These are phyloP conservation scores for Polytolypa hystricis DNA, from an alignment of 2,329 filamentous ascomycete genomes.

Conservation along the genomic window DNA sequence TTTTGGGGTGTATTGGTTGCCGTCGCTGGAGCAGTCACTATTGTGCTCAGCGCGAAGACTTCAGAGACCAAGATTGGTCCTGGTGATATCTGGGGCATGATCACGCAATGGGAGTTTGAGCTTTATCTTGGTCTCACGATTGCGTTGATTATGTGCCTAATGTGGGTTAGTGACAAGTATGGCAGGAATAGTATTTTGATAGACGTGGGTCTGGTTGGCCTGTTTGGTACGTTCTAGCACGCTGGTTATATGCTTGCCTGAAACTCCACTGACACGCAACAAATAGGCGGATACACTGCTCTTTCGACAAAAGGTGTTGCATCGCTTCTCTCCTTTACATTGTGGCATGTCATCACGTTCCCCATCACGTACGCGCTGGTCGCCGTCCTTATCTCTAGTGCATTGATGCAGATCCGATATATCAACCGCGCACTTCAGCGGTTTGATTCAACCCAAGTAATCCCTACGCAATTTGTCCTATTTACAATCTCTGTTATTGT, in stretches of 20 bases:
- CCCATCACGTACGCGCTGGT: slow-evolving; percentile 85
- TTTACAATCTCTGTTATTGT: slow-evolving; percentile 94
- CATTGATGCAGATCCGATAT: slow-evolving; percentile 94
- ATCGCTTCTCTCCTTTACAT: slow-evolving; percentile 81
- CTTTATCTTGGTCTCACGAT: slow-evolving; percentile 74
- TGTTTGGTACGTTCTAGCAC: slow-evolving; percentile 59
- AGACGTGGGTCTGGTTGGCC: slow-evolving; percentile 80
- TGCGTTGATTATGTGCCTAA: slow-evolving; percentile 60
- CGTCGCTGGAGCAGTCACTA: slow-evolving; percentile 76
- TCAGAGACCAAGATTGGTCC: slow-evolving; percentile 86
- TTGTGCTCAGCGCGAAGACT: slow-evolving; percentile 81
- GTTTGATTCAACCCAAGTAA: slow-evolving; percentile 96
- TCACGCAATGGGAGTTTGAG: slow-evolving; percentile 80
- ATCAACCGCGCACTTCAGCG: slow-evolving; percentile 81
- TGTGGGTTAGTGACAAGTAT: slow-evolving; percentile 73
- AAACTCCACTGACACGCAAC: neutral
- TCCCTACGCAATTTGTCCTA: slow-evolving; percentile 92
- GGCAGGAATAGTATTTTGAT: slow-evolving; percentile 82
- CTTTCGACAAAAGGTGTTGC: slow-evolving; percentile 93
- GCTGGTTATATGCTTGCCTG: neutral
- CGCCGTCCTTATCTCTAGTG: slow-evolving; percentile 66
- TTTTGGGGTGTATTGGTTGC: slow-evolving; percentile 81
- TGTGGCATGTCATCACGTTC: slow-evolving; percentile 80
- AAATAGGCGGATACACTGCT: slow-evolving; percentile 79
- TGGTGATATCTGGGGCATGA: slow-evolving; percentile 78